Evolutionary conservation across 1,139 yeast species (phyloP), one percentile per base, ranked within the genome.

Genomic region (Komagataea norvegica): DNA sequence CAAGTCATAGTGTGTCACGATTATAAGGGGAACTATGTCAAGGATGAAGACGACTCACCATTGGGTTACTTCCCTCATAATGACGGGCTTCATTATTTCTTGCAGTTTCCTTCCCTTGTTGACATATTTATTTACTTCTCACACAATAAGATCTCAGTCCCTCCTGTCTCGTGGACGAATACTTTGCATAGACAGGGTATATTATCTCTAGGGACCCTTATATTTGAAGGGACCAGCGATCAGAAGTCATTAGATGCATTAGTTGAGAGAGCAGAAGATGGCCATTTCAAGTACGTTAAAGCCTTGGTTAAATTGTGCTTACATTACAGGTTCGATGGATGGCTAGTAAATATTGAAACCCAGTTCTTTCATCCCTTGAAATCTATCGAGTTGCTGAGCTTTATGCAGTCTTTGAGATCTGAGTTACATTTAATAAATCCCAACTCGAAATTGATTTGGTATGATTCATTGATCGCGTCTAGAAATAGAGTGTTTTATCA

Each of bases 111-210:
- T 1, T 54, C 59, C 9, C 42, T 64, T 11, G 49, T 62, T 11
- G 67, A 62, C 38, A 45, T 48, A 4, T 65, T 65, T 42, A 53
- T 65, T 11, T 66, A 66, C 43, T 65, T 65, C 44, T 56, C 65
- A 2, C 70, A 65, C 41, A 58, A 61, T 38, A 40, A 62, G 25
- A 43, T 65, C 8, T 45, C 59, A 7, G 49, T 66, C 0, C 70
- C 71, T 1, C 67, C 70, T 4, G 61, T 57, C 1, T 37, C 52
- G 1, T 66, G 70, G 70, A 55, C 59, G 9, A 59, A 63, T 40
- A 44, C 45, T 10, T 53, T 67, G 21, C 70, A 66, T 41, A 49
- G 57, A 37, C 55, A 59, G 27, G 61, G 62, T 1, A 56, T 65
- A 8, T 53, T 56, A 5, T 61, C 65, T 22, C 34, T 63, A 7